Percentiles rank a stretch among this genome's conserved stretches.
Evolutionary conservation across 768 basidiomycete genomes (phyloP).

Genomic region (Hirschioporus abietinus): DNA sequence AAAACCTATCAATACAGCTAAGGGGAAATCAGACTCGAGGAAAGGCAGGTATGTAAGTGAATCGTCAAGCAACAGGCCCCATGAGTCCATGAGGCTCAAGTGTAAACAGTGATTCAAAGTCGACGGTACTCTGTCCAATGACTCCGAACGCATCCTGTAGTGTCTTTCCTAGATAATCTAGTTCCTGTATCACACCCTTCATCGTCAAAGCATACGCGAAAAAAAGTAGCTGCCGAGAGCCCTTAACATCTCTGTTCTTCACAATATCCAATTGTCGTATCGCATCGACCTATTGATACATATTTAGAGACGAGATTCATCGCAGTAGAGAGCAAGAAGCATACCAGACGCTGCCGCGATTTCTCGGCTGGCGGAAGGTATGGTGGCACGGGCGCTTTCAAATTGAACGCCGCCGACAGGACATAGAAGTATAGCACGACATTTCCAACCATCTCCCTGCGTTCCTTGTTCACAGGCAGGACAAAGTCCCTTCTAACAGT

Average conservation of each 20-base stretch:
- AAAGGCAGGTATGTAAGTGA: too few relatives aligned
- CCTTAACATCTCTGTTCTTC: conserved; percentile 73
- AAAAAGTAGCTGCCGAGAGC: conserved; percentile 82
- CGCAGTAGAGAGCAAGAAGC: conserved; percentile 14
- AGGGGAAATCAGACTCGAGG: too few relatives aligned
- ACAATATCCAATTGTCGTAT: conserved; percentile 85
- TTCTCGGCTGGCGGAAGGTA: conserved; percentile 92
- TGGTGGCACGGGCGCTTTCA: conserved; percentile 92
- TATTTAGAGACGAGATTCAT: background rate
- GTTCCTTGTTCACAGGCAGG: conserved; percentile 80
- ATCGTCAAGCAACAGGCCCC: too few relatives aligned
- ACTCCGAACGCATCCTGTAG: conserved; percentile 91
- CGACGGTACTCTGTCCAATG: conserved; percentile 74
- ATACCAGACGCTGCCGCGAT: conserved; percentile 71
- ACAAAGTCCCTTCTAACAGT: conserved; percentile 84
- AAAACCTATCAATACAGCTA: too few relatives aligned
- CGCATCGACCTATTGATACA: conserved; percentile 56
- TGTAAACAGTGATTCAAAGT: conserved; percentile 76
- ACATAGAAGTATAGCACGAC: conserved; percentile 87
- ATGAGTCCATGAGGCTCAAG: background rate
- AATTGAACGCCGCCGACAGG: conserved; percentile 70
- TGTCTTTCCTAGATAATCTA: conserved; percentile 74
- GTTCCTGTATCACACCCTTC: conserved; percentile 88
- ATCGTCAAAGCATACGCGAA: conserved; percentile 93
- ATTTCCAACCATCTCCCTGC: conserved; percentile 93